Base-by-base conservation (phyloP, 352 stramenopile species). In the Pythium angustatum region DNA sequence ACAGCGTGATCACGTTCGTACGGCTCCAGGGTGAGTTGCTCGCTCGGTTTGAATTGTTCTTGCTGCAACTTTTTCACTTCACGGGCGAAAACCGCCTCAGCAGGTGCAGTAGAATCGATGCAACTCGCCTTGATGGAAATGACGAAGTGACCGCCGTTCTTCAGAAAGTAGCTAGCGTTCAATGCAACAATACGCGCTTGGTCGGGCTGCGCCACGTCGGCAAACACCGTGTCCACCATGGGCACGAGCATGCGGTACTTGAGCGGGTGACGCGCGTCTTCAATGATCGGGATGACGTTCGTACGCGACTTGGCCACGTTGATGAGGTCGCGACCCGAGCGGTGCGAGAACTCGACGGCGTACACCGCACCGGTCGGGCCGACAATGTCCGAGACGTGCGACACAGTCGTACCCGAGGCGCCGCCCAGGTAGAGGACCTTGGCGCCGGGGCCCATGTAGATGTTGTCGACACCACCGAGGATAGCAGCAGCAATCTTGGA, bases 41-140 rank as follows among this genome's bases (percentile, higher is more conserved):
- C 98, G 58, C 90, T 79, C 1, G 97, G 97, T 85, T 99, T 99
- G 81, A 99, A 99, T 75, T 99, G 96, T 78, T 99, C 96, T 69
- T 93, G 82, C 78, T 99, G 95, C 59, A 99, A 85, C 82, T 99
- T 99, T 80, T 97, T 97, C 49, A 99, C 96, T 83, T 98, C 94
- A 72, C 88, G 78, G 51, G 93, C 92, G 73, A 99, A 99, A 0
- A 99, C 97, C 19, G 97, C 97, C 83, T 99, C 98, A 63, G 98
- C 91, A 59, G 96, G 82, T 40, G 97, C 97, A 45, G 98, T 99
- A 28, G 95, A 99, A 87, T 99, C 97, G 76, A 99, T 99, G 82
- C 97, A 99, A 77, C 84, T 98, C 54, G 98, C 98, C 87, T 99
- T 99, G 86, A 99, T 98, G 34, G 97, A 98, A 76, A 99, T 99